Conservation (phyloP, 495 filamentous ascomycete genomes). For the Trichoderma gamsii region DNA sequence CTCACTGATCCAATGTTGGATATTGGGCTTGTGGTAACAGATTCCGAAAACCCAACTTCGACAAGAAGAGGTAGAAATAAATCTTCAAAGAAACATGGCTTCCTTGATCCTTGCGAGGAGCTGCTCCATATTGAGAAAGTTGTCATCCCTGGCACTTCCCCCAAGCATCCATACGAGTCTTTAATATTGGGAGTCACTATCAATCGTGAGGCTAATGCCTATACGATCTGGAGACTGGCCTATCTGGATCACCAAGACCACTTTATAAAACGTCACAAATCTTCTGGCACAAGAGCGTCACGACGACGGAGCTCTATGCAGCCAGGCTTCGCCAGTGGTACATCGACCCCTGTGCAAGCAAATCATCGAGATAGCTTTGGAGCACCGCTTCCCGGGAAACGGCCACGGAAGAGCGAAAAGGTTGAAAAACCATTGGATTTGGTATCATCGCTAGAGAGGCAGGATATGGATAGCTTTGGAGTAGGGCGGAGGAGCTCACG, state of each 20-base stretch:
- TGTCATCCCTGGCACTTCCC: constrained; percentile 19
- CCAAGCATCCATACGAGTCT: constrained; percentile 16
- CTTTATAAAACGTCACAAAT: constrained; percentile 43
- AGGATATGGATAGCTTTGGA: constrained; percentile 45
- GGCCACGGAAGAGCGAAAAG: constrained; percentile 37
- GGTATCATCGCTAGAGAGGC: constrained; percentile 69
- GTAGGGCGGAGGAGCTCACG: constrained; percentile 69
- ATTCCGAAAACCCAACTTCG: constrained; percentile 25
- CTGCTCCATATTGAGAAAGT: constrained; percentile 62
- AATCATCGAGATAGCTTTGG: constrained; percentile 46
- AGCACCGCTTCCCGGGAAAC: constrained; percentile 40
- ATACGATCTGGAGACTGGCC: constrained; percentile 72
- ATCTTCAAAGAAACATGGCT: constrained; percentile 24
- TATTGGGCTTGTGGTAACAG: constrained; percentile 72
- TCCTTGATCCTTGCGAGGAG: constrained; percentile 65
- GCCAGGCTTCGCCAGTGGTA: constrained; percentile 68
- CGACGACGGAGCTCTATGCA: constrained; percentile 78
- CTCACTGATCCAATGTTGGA: constrained; percentile 84
- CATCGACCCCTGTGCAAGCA: constrained; percentile 66
- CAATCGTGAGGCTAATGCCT: constrained; percentile 63
- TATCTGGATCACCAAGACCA: constrained; percentile 57
- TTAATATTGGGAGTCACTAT: constrained; percentile 75
- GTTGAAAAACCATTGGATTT: constrained; percentile 47
- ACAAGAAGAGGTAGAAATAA: constrained; percentile 22
- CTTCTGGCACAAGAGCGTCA: constrained; percentile 47